phyloP scores from a whole-genome alignment of 305 asterid species.

The Fraxinus baroniana region DNA sequence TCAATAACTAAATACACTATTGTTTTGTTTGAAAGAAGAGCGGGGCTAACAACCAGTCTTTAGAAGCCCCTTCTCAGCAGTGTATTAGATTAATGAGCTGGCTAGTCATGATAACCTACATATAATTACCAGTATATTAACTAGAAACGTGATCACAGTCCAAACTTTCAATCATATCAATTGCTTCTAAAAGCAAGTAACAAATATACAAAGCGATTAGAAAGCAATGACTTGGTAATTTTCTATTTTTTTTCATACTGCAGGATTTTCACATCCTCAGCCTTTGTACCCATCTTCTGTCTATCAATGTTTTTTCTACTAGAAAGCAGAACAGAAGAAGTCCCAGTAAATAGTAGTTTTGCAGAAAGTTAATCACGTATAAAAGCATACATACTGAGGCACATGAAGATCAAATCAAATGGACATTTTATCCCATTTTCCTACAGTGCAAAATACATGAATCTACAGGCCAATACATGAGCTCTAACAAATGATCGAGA shows the following conservation, averaged over 20 bases:
- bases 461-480: slow-evolving; percentile 7
- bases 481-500: background rate
- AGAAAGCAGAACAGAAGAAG: background rate
- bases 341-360: background rate
- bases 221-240: slow-evolving; percentile 7
- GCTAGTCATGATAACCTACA: background rate
- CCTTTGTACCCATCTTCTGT: background rate
- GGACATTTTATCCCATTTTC: background rate
- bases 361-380: background rate
- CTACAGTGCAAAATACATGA: background rate
- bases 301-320: background rate
- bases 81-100: background rate
- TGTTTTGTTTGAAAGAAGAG: background rate
- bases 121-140: background rate
- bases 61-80: background rate
- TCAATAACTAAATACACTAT: background rate
- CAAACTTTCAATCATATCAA: background rate
- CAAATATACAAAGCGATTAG: background rate
- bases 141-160: background rate
- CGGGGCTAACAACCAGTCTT: background rate
- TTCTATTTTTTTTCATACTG: background rate
- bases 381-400: background rate
- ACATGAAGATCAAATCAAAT: slow-evolving; percentile 4
- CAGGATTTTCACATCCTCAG: slow-evolving; percentile 6
- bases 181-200: background rate